Percentiles rank a stretch among this genome's conserved stretches.
Conservation (phyloP, 257 asterid species). For the Ilex aquifolium region DNA sequence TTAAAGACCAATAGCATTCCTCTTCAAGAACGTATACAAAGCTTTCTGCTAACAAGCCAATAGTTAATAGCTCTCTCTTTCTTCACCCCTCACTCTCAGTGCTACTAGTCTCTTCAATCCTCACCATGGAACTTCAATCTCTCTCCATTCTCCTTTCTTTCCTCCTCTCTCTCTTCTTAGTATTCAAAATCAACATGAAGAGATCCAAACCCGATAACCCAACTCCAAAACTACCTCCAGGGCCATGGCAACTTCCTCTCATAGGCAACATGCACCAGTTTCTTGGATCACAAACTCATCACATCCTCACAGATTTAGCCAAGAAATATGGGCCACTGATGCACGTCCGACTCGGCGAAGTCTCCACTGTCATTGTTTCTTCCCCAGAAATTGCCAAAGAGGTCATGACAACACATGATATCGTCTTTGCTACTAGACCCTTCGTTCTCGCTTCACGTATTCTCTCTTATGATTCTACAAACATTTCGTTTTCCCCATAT, state of each 20-base stretch:
- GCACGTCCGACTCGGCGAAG: conserved; percentile 19
- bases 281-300: conserved; percentile 1
- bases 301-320: conserved; percentile 13
- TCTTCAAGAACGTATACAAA: no score
- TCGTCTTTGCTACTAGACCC: conserved; percentile 14
- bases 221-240: conserved; percentile 22
- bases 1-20: no score
- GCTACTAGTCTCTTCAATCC: background rate
- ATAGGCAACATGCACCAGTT: conserved; percentile 42
- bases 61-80: no score
- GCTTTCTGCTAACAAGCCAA: no score
- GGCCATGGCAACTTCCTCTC: conserved; percentile 30
- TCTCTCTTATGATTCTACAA: conserved; percentile 7
- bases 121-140: background rate
- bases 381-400: conserved; percentile 15
- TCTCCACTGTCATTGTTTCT: conserved; percentile 16
- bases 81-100: no score
- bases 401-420: conserved; percentile 17
- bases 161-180: background rate
- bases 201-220: background rate
- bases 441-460: background rate
- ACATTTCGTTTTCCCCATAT: conserved; percentile 13
- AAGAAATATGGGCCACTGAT: conserved; percentile 21
- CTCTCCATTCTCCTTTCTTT: background rate
- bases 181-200: background rate